Evolutionary conservation across 352 stramenopile genomes (phyloP).

Genomic region (Phytophthora fragariaefolia): DNA sequence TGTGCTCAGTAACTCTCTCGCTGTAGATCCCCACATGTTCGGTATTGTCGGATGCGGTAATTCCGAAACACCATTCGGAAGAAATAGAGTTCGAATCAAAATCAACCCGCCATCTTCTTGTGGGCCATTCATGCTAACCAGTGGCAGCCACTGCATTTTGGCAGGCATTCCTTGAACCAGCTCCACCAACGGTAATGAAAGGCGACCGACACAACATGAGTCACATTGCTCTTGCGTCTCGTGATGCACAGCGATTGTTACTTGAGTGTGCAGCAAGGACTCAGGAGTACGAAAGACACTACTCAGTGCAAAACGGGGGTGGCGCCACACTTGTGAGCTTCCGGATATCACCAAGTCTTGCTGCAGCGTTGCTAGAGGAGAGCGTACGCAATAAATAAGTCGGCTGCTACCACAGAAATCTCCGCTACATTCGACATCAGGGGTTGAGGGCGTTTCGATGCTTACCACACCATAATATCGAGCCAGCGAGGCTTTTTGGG

Average conservation of each 20-base stretch:
- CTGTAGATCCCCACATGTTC: slow-evolving; percentile 43
- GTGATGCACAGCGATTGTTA: slow-evolving; percentile 56
- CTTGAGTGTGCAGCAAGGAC: slow-evolving; percentile 36
- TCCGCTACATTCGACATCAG: slow-evolving; percentile 13
- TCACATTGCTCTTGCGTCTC: slow-evolving; percentile 42
- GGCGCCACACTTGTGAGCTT: slow-evolving; percentile 50
- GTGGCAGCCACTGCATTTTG: slow-evolving; percentile 66
- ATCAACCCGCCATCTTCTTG: slow-evolving; percentile 27
- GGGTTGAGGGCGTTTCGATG: slow-evolving; percentile 35
- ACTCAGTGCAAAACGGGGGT: slow-evolving; percentile 50
- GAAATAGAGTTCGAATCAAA: slow-evolving; percentile 65
- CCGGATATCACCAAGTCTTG: slow-evolving; percentile 56
- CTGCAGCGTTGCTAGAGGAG: slow-evolving; percentile 49
- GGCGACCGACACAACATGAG: slow-evolving; percentile 36
- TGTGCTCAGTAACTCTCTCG: slow-evolving; percentile 47
- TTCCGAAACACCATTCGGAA: slow-evolving; percentile 56
- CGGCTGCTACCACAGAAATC: slow-evolving; percentile 10
- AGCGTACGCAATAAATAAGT: slow-evolving; percentile 55
- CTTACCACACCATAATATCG: slow-evolving; percentile 37
- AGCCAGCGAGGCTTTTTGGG: not conserved
- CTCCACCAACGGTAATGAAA: slow-evolving; percentile 48
- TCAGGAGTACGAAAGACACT: slow-evolving; percentile 60
- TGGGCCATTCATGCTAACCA: slow-evolving; percentile 17
- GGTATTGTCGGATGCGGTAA: slow-evolving; percentile 49
- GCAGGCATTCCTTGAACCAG: slow-evolving; percentile 65